A percentile compares a stretch with the other conserved stretches of the same genome.
These are phyloP conservation scores for Medicago arabica DNA, from an alignment of 306 rosid genomes.

Conservation along the genomic window DNA sequence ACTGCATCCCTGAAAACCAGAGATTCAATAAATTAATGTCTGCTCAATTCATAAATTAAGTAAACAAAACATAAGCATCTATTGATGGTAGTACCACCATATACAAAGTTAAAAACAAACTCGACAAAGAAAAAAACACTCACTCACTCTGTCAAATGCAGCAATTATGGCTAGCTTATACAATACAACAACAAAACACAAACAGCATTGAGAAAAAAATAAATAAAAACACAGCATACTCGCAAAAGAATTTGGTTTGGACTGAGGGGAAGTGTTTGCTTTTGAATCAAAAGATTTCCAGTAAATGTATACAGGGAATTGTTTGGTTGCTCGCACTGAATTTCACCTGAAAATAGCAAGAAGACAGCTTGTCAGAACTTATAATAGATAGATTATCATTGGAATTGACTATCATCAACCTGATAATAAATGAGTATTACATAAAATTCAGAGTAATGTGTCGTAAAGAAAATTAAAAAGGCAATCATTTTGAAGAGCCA, in stretches of 20 bases:
- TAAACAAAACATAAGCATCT: slow-evolving; percentile 22
- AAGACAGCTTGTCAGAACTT: slow-evolving; percentile 32
- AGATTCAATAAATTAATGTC: slow-evolving; percentile 35
- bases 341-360: slow-evolving; percentile 70
- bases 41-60: slow-evolving; percentile 29
- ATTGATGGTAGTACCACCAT: slow-evolving; percentile 8
- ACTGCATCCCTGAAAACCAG: slow-evolving; percentile 87
- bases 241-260: slow-evolving; percentile 87
- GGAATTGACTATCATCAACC: slow-evolving; percentile 23
- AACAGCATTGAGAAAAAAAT: slow-evolving; percentile 29
- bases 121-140: slow-evolving; percentile 39
- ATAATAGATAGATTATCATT: slow-evolving; percentile 12
- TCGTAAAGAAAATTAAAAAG: neutral
- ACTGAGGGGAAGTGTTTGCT: slow-evolving; percentile 83
- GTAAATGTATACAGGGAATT: slow-evolving; percentile 94
- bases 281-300: slow-evolving; percentile 77
- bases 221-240: slow-evolving; percentile 52
- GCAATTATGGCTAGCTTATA: slow-evolving; percentile 18
- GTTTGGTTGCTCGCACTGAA: slow-evolving; percentile 96
- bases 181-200: slow-evolving; percentile 36
- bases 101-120: slow-evolving; percentile 14
- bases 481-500: neutral
- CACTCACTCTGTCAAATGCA: slow-evolving; percentile 20
- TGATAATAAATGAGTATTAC: slow-evolving; percentile 14
- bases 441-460: slow-evolving; percentile 12